Conservation (phyloP, 768 basidiomycete species). For the Mycena amicta region DNA sequence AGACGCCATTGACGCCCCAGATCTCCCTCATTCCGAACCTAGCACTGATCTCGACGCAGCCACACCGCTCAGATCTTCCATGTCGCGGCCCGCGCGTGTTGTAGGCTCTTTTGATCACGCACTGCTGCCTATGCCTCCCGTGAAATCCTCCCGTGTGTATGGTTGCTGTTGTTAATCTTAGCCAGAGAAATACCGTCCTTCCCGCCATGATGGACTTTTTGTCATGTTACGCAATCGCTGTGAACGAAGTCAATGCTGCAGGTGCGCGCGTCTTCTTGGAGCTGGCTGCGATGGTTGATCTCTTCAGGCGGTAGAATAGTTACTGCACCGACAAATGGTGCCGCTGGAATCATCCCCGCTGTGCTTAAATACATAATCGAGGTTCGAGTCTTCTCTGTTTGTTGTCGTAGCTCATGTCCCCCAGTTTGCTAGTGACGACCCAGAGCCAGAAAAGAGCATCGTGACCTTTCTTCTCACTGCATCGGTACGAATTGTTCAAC, state of each 20-base stretch:
- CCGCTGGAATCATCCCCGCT: slow-evolving; percentile 91
- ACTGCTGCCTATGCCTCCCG: slow-evolving; percentile 79
- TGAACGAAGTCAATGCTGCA: slow-evolving; percentile 90
- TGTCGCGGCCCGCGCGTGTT: slow-evolving; percentile 45
- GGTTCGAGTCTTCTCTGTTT: slow-evolving; percentile 37
- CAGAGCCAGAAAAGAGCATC: slow-evolving; percentile 84
- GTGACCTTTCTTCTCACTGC: slow-evolving; percentile 91
- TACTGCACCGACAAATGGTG: slow-evolving; percentile 92
- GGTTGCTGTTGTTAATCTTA: slow-evolving; percentile 8
- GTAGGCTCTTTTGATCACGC: slow-evolving; percentile 81
- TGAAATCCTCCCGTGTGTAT: slow-evolving; percentile 37
- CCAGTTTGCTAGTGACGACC: slow-evolving; percentile 88
- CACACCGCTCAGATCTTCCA: slow-evolving; percentile 14
- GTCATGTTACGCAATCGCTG: slow-evolving; percentile 91
- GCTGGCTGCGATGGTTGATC: not conserved
- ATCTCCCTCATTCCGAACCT: slow-evolving; percentile 14
- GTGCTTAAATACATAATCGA: slow-evolving; percentile 89
- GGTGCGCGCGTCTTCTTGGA: not conserved
- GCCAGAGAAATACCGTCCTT: slow-evolving; percentile 79
- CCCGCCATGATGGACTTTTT: slow-evolving; percentile 94
- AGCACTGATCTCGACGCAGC: slow-evolving; percentile 20
- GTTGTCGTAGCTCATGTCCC: slow-evolving; percentile 11
- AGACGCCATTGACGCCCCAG: slow-evolving; percentile 25
- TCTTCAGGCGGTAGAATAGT: slow-evolving; percentile 84
- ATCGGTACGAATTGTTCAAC: slow-evolving; percentile 49